phyloP scores from a whole-genome alignment of 371 early-diverging fungal species.

The Apophysomyces elegans region DNA sequence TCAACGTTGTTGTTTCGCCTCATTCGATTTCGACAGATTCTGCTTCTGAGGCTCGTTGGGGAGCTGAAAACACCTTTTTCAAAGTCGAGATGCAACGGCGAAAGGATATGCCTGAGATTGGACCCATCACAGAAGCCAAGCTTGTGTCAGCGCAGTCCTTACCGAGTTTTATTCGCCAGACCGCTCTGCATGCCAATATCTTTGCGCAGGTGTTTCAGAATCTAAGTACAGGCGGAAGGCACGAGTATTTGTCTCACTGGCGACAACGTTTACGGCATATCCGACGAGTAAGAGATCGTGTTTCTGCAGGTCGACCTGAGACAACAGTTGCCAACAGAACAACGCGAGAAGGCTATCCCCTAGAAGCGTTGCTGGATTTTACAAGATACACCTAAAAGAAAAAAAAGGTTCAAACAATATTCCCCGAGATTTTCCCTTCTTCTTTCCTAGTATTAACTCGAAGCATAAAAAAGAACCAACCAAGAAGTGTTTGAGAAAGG shows the following conservation, averaged over 20 bases:
- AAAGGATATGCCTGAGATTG: conserved; percentile 83
- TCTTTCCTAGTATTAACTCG: too few relatives aligned
- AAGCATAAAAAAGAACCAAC: too few relatives aligned
- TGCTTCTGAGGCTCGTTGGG: conserved; percentile 31
- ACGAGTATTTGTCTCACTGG: conserved; percentile 84
- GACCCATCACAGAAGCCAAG: conserved; percentile 81
- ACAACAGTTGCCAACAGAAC: conserved; percentile 11
- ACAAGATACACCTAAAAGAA: conserved; percentile 58
- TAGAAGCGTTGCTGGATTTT: conserved; percentile 64
- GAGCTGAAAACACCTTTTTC: conserved; percentile 58
- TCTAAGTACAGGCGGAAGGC: conserved; percentile 49
- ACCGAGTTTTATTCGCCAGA: conserved; percentile 81
- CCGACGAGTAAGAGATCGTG: conserved; percentile 69
- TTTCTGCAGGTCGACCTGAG: conserved; percentile 8
- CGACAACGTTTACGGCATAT: conserved; percentile 87
- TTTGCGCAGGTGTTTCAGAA: conserved; percentile 85
- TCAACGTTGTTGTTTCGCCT: conserved; percentile 87
- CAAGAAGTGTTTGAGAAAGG: too few relatives aligned
- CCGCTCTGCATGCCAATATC: conserved; percentile 89
- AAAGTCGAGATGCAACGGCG: conserved; percentile 73
- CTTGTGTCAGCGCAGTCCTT: conserved; percentile 80
- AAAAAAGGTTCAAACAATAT: too few relatives aligned
- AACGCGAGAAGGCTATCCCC: conserved; percentile 30
- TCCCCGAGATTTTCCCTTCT: too few relatives aligned
- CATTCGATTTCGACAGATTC: conserved; percentile 57